Conservation (phyloP, 345 rosid genomes). For the Kandelia obovata region DNA sequence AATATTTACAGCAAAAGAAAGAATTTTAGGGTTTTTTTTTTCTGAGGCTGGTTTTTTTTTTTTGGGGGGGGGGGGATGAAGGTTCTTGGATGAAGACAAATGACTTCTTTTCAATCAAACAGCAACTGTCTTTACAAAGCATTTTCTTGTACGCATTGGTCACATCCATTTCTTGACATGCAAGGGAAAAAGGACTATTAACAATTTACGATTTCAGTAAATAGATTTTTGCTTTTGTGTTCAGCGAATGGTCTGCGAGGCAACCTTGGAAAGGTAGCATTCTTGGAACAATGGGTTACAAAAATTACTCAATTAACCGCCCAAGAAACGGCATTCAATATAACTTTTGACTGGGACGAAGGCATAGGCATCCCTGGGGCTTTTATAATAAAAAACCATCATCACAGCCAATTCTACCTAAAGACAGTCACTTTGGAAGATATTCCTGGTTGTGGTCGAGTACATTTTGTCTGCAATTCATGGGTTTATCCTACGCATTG, state of each 20-base stretch:
- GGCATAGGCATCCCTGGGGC: slow-evolving; percentile 66
- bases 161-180: neutral
- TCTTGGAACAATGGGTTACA: slow-evolving; percentile 62
- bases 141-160: neutral
- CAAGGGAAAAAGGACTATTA: neutral
- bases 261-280: slow-evolving; percentile 55
- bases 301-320: slow-evolving; percentile 47
- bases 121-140: neutral
- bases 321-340: slow-evolving; percentile 40
- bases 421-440: slow-evolving; percentile 51
- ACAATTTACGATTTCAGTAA: neutral
- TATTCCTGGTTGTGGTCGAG: slow-evolving; percentile 49
- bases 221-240: neutral
- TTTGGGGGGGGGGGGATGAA: neutral
- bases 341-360: slow-evolving; percentile 71
- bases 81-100: neutral
- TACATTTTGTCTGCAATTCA: slow-evolving; percentile 80
- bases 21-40: neutral
- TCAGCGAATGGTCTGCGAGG: slow-evolving; percentile 48
- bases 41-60: no score
- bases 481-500: slow-evolving; percentile 83
- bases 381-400: slow-evolving; percentile 58
- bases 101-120: neutral
- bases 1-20: neutral
- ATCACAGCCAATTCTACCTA: slow-evolving; percentile 65